These are phyloP conservation scores for Cylindrotheca fusiformis DNA, from an alignment of 108 stramenopile genomes.

Conservation along the genomic window DNA sequence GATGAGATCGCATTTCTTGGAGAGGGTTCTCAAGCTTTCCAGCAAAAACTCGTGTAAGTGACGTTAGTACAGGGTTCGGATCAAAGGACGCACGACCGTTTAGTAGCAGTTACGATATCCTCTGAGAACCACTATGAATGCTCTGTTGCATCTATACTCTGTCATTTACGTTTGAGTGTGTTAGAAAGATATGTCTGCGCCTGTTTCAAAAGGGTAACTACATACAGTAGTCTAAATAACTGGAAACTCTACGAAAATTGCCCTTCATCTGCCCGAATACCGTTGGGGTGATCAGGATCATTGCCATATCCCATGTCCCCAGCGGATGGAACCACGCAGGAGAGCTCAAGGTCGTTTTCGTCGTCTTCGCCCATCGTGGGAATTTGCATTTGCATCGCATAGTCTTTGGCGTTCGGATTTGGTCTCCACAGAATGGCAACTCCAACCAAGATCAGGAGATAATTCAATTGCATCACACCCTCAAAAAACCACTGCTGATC, in stretches of 20 bases:
- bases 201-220: no score
- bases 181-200: no score
- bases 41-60: no score
- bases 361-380: constrained; percentile 55
- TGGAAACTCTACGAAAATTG: neutral
- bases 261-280: constrained; percentile 7
- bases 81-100: no score
- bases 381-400: constrained; percentile 79
- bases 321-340: constrained; percentile 37
- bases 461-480: constrained; percentile 63
- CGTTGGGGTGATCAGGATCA: constrained; percentile 18
- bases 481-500: constrained; percentile 47
- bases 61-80: no score
- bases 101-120: no score
- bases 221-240: no score
- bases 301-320: constrained; percentile 21
- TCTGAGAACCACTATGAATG: no score
- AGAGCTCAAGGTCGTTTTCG: constrained; percentile 48
- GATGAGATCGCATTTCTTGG: no score
- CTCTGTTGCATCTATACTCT: no score
- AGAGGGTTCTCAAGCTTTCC: no score
- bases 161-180: no score
- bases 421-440: constrained; percentile 75
- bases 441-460: constrained; percentile 55
- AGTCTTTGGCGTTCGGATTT: constrained; percentile 71